Evolutionary conservation across 177 flowering plant genomes (phyloP).

Genomic region (Vitis hybrid): DNA sequence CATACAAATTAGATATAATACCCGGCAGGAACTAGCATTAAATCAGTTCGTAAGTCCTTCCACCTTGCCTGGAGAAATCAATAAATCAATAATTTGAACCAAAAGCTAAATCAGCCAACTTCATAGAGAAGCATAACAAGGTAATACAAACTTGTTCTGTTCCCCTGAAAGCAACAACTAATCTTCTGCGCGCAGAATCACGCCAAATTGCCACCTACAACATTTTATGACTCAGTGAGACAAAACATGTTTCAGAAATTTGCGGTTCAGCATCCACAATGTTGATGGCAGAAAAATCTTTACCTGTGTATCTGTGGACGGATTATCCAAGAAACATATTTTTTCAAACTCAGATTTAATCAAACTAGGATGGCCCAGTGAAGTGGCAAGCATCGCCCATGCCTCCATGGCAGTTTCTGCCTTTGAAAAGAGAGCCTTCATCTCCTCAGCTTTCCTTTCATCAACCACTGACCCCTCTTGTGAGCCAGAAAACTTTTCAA

Average conservation of each 20-base stretch:
- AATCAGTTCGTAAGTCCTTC: constrained; percentile 93
- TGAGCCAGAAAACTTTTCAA: constrained; percentile 18
- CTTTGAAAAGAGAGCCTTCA: constrained; percentile 74
- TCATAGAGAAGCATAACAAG: background rate
- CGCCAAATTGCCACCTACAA: constrained; percentile 97
- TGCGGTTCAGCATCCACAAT: no score
- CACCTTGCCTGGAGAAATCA: constrained; percentile 63
- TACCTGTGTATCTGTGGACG: constrained; percentile 89
- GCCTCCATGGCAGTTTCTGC: constrained; percentile 99
- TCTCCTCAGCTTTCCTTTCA: constrained; percentile 75
- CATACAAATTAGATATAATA: constrained; percentile 19
- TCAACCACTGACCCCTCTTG: constrained; percentile 37
- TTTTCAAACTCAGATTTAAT: constrained; percentile 98
- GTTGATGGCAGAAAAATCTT: constrained; percentile 9
- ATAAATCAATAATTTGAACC: constrained; percentile 8
- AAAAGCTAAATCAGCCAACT: background rate
- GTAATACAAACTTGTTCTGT: constrained; percentile 78
- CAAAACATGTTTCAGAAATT: background rate
- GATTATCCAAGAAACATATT: constrained; percentile 86
- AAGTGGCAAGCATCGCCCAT: constrained; percentile 97
- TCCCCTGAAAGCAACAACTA: constrained; percentile 94
- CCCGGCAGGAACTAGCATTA: constrained; percentile 96
- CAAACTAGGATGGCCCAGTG: constrained; percentile 91
- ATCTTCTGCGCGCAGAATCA: constrained; percentile 61
- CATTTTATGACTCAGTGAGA: constrained; percentile 6